Base-by-base conservation (phyloP, 768 basidiomycete species). In the Nevesoporus exiguus region DNA sequence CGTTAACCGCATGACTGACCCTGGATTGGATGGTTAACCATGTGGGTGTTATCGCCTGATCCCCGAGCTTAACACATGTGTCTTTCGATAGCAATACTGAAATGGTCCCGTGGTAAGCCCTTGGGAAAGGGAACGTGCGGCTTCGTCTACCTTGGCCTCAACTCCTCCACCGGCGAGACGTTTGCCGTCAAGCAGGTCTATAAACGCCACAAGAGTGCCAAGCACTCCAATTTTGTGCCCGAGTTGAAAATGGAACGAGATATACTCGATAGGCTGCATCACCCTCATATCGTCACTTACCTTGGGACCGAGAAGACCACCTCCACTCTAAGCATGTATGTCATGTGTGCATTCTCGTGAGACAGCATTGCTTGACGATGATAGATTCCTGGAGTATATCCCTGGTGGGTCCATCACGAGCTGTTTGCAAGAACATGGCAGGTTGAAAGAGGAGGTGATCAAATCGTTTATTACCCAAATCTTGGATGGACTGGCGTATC, bases 101-200 rank as follows among this genome's bases (percentile, higher is more conserved):
- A 4, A 5, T 29, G 27, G 27, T 29, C 27, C 8, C 27, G 27
- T 29, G 27, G 27, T 5, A 8, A 29, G 27, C 27, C 8, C 27
- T 29, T 29, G 27, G 27, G 27, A 29, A 29, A 29, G 8, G 27
- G 27, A 29, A 29, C 92, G 15, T 98, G 94, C 66, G 96, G 96
- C 10, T 82, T 86, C 36, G 95, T 98, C 19, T 98, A 96, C 66
- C 81, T 98, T 52, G 95, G 90, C 19, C 77, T 97, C 59, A 94
- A 97, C 65, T 87, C 87, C 27, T 93, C 91, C 2, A 95, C 91
- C 1, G 93, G 93, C 50, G 93, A 96, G 71, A 94, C 96, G 89
- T 91, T 98, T 66, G 95, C 96, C 10, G 95, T 98, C 58, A 98
- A 98, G 73, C 95, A 98, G 73, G 95, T 97, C 46, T 93, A 96